These are phyloP conservation scores for Psidium friedrichsthalianum DNA, from an alignment of 345 rosid species.

Conservation along the genomic window DNA sequence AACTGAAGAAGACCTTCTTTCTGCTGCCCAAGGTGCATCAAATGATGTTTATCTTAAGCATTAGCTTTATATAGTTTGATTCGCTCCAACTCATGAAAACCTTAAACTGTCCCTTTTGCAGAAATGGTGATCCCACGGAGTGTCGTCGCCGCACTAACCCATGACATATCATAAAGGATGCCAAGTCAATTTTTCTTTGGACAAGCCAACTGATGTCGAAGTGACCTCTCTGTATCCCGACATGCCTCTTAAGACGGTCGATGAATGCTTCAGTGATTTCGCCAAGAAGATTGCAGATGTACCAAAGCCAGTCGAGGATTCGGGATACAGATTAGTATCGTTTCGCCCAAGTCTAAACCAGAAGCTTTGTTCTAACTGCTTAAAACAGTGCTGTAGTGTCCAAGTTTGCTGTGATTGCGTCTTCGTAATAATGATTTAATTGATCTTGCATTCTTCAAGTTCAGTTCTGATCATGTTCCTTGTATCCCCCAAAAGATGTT, in stretches of 20 bases:
- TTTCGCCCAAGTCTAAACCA: not conserved
- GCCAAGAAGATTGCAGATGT: not conserved
- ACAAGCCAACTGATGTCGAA: constrained; percentile 24
- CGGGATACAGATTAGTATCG: not conserved
- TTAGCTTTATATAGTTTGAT: not conserved
- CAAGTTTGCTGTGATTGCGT: not conserved
- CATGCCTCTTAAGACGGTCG: constrained; percentile 26
- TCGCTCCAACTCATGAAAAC: not conserved
- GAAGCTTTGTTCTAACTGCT: not conserved
- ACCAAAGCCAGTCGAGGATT: not conserved
- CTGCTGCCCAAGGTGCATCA: constrained; percentile 37
- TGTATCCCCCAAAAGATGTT: not conserved
- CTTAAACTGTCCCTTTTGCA: not conserved
- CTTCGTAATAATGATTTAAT: not conserved
- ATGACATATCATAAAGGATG: constrained; percentile 60
- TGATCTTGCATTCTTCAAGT: not conserved
- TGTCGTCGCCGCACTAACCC: constrained; percentile 57
- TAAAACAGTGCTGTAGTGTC: not conserved
- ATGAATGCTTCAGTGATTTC: constrained; percentile 39
- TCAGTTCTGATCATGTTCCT: not conserved
- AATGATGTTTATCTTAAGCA: not conserved
- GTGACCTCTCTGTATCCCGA: constrained; percentile 28
- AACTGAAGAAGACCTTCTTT: constrained; percentile 34
- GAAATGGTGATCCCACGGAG: constrained; percentile 48
- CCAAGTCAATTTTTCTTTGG: constrained; percentile 35